A percentile compares a stretch with the other conserved stretches of the same genome.
Conservation (phyloP, 768 basidiomycete genomes). For the Cystobasidium ongulense region DNA sequence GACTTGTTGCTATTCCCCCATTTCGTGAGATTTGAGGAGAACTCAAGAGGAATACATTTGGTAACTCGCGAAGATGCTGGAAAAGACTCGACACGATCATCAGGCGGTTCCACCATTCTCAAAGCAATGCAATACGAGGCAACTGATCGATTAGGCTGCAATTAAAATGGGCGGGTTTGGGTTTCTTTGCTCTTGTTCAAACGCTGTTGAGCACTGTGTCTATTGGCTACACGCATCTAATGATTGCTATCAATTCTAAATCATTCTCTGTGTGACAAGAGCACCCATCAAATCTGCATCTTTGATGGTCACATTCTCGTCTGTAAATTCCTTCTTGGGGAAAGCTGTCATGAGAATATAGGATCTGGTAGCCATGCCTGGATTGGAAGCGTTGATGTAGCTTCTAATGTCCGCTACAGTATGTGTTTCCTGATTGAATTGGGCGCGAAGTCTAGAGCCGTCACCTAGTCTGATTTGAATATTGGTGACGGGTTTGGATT, state of each 20-base stretch:
- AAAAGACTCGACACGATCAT: background rate
- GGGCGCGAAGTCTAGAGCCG: constrained; percentile 70
- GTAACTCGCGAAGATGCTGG: background rate
- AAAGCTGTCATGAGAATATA: constrained; percentile 85
- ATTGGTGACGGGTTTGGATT: constrained; percentile 69
- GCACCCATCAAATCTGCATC: constrained; percentile 67
- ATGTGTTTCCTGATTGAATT: constrained; percentile 77
- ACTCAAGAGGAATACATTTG: background rate
- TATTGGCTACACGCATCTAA: too few relatives aligned
- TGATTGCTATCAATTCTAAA: constrained; percentile 24
- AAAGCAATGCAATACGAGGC: background rate
- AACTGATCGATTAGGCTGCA: background rate
- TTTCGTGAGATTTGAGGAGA: background rate
- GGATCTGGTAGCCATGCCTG: constrained; percentile 55
- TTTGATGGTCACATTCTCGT: constrained; percentile 60
- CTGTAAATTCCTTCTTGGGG: constrained; percentile 65
- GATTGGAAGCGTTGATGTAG: constrained; percentile 80
- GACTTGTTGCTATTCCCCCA: background rate
- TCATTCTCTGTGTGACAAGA: constrained; percentile 69
- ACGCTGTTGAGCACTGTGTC: background rate
- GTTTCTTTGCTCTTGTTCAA: background rate
- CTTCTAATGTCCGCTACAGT: constrained; percentile 73
- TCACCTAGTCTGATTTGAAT: constrained; percentile 84
- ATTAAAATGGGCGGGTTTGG: background rate
- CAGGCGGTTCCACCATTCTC: background rate